These are phyloP conservation scores for Coniferiporia weirii DNA, from an alignment of 1,284 basidiomycete species.

Conservation along the genomic window DNA sequence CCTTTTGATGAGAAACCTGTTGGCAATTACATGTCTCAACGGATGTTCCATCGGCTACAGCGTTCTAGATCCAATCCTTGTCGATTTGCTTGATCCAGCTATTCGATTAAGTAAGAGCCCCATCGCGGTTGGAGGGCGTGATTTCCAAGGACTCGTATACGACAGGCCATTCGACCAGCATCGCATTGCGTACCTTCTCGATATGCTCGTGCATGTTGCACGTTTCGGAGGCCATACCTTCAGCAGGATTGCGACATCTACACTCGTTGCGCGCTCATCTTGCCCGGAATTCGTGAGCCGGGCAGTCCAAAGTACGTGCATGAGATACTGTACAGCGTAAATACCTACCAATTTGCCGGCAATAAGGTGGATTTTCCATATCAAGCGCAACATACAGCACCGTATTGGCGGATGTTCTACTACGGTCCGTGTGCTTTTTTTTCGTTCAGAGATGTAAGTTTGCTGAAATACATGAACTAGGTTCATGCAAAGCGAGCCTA, in stretches of 20 bases:
- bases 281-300: constrained; percentile 55
- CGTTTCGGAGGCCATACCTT: constrained; percentile 88
- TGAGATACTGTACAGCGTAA: not conserved
- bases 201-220: constrained; percentile 73
- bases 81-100: constrained; percentile 67
- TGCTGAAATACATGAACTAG: constrained; percentile 34
- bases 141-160: constrained; percentile 64
- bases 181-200: constrained; percentile 64
- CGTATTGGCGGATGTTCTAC: constrained; percentile 60
- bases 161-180: constrained; percentile 75
- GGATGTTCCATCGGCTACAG: constrained; percentile 32
- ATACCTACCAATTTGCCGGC: constrained; percentile 12
- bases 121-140: constrained; percentile 55
- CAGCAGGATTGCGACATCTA: constrained; percentile 59
- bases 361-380: constrained; percentile 46
- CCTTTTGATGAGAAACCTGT: not conserved
- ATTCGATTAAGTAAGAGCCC: constrained; percentile 47
- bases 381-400: constrained; percentile 70
- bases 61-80: constrained; percentile 84
- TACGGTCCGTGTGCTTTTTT: constrained; percentile 45
- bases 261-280: constrained; percentile 55
- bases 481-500: constrained; percentile 73
- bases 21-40: not conserved
- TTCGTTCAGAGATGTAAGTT: not conserved
- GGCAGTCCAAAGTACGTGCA: constrained; percentile 47